phyloP scores from a whole-genome alignment of 331 rosid genomes.

The Acacia concinna region DNA sequence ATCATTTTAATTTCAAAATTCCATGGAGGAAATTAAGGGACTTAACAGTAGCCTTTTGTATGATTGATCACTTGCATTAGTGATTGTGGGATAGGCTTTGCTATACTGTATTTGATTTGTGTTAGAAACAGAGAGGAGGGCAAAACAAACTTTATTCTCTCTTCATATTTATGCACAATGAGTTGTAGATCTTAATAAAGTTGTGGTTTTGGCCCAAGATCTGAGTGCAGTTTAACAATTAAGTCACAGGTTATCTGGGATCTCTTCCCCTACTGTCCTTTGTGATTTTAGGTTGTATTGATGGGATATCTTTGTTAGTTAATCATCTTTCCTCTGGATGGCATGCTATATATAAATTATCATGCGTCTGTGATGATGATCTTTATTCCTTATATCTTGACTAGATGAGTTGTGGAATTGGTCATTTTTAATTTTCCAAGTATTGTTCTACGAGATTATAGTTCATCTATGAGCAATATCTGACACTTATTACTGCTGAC shows the following conservation, averaged over 20 bases:
- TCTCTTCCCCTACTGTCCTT: background rate
- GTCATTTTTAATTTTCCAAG: background rate
- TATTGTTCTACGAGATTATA: background rate
- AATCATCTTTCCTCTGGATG: slow-evolving; percentile 19
- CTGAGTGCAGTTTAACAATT: slow-evolving; percentile 4
- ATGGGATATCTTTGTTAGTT: slow-evolving; percentile 6
- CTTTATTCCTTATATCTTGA: background rate
- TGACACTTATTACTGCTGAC: background rate
- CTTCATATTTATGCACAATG: slow-evolving; percentile 1
- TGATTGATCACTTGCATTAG: slow-evolving; percentile 12
- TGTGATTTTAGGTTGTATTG: slow-evolving; percentile 13
- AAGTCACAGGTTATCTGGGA: slow-evolving; percentile 16
- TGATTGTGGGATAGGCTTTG: slow-evolving; percentile 3
- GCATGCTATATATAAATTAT: slow-evolving; percentile 5
- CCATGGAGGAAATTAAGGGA: background rate
- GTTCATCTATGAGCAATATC: background rate
- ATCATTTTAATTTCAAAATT: background rate
- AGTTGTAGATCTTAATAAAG: slow-evolving; percentile 9
- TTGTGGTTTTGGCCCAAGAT: background rate
- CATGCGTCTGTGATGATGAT: background rate
- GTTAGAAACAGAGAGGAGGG: slow-evolving; percentile 6
- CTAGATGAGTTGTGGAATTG: background rate
- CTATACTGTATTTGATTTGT: background rate
- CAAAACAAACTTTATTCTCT: slow-evolving; percentile 14
- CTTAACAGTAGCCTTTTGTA: slow-evolving; percentile 1